These are phyloP conservation scores for Xylaria cubensis DNA, from an alignment of 495 filamentous ascomycete species.

Conservation along the genomic window DNA sequence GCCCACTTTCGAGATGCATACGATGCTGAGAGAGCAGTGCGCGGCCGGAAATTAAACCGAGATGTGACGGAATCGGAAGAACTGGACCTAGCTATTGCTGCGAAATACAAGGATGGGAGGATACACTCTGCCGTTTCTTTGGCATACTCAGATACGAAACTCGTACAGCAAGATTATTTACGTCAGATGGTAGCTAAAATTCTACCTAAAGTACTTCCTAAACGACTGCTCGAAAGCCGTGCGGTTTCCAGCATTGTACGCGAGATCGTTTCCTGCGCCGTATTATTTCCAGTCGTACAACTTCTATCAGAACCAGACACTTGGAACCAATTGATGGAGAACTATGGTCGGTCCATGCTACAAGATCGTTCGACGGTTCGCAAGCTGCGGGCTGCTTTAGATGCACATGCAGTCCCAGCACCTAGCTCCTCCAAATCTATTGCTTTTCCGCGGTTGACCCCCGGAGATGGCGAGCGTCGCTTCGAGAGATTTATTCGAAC, in stretches of 20 bases:
- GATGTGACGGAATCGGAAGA: constrained; percentile 97
- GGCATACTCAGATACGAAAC: constrained; percentile 78
- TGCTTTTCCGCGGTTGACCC: constrained; percentile 67
- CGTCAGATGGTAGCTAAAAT: constrained; percentile 72
- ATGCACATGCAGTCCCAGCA: constrained; percentile 89
- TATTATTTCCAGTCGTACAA: constrained; percentile 73
- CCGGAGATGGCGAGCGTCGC: constrained; percentile 80
- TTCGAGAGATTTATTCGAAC: constrained; percentile 95
- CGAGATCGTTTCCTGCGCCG: constrained; percentile 82
- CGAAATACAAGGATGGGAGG: constrained; percentile 87
- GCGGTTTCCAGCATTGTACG: constrained; percentile 79
- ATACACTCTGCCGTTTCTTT: constrained; percentile 89
- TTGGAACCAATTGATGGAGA: constrained; percentile 95
- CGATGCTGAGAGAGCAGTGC: constrained; percentile 84
- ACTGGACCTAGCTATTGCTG: constrained; percentile 90
- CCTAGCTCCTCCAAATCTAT: constrained; percentile 68
- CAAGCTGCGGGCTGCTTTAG: constrained; percentile 89
- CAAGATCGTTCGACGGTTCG: constrained; percentile 96
- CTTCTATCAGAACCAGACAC: constrained; percentile 88
- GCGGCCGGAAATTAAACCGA: constrained; percentile 84
- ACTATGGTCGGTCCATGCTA: constrained; percentile 82
- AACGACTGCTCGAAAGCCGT: constrained; percentile 74
- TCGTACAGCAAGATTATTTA: constrained; percentile 85
- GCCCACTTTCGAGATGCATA: constrained; percentile 89
- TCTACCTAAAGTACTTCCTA: constrained; percentile 77